phyloP scores from a whole-genome alignment of 2,329 filamentous ascomycete genomes.

The Aureobasidium sp. region DNA sequence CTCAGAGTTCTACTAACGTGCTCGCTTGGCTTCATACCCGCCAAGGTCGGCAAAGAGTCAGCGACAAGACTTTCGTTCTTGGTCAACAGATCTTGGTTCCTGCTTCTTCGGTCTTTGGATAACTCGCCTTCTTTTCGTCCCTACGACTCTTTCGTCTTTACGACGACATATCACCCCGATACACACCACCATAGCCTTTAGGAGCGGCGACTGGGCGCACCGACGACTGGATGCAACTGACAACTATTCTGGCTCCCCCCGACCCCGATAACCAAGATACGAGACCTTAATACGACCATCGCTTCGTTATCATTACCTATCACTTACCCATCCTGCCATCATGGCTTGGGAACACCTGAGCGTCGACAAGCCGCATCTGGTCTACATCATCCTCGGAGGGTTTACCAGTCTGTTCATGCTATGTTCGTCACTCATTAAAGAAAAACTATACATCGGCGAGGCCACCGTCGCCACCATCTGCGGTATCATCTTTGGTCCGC shows the following conservation, averaged over 20 bases:
- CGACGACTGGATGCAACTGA: constrained; percentile 35
- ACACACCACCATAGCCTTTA: not conserved
- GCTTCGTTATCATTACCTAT: not conserved
- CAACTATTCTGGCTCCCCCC: not conserved
- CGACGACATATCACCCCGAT: not conserved
- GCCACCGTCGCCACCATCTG: constrained; percentile 86
- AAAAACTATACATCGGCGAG: constrained; percentile 97
- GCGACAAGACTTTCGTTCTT: constrained; percentile 4
- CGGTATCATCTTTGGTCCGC: constrained; percentile 81
- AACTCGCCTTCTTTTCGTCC: not conserved
- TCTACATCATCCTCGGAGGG: constrained; percentile 95
- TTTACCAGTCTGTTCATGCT: constrained; percentile 99
- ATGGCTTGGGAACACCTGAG: constrained; percentile 77
- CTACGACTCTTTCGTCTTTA: not conserved
- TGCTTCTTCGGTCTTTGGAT: not conserved
- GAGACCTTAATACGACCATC: not conserved
- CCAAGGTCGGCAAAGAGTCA: constrained; percentile 11
- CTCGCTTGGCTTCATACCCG: constrained; percentile 3
- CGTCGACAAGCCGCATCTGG: constrained; percentile 92
- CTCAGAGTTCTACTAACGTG: not conserved
- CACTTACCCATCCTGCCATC: not conserved
- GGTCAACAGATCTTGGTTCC: not conserved
- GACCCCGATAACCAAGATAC: not conserved
- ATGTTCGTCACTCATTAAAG: constrained; percentile 95
- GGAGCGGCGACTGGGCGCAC: constrained; percentile 44